phyloP scores from a whole-genome alignment of 163 green algal species.

The Picocystis sp. region DNA sequence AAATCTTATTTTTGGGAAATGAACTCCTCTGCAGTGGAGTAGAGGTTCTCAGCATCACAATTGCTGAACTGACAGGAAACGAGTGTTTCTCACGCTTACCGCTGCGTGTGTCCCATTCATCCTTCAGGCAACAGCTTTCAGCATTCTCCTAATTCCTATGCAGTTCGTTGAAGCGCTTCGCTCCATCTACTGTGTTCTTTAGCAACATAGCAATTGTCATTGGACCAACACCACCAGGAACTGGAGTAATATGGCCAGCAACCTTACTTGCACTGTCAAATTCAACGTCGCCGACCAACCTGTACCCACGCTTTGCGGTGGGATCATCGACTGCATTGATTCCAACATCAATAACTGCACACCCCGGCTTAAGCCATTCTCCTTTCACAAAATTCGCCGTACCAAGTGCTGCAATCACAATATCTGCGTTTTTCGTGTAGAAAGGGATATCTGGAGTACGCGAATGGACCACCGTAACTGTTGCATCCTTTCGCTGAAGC shows the following conservation, averaged over 20 bases:
- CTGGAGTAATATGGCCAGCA: slow-evolving; percentile 51
- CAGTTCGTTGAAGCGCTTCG: background rate
- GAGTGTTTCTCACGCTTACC: no score
- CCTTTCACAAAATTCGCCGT: slow-evolving; percentile 25
- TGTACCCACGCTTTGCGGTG: slow-evolving; percentile 21
- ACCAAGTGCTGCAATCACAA: slow-evolving; percentile 27
- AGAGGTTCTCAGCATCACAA: no score
- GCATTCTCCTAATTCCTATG: background rate
- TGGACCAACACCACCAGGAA: slow-evolving; percentile 89
- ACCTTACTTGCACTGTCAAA: slow-evolving; percentile 23
- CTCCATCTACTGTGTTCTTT: slow-evolving; percentile 50
- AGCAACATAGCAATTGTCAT: slow-evolving; percentile 98
- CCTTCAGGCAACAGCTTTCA: background rate
- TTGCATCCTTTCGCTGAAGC: slow-evolving; percentile 24
- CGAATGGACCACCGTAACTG: slow-evolving; percentile 33
- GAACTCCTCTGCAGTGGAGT: no score
- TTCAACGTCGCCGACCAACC: slow-evolving; percentile 33
- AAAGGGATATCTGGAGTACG: slow-evolving; percentile 4
- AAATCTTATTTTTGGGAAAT: no score
- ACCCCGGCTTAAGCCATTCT: slow-evolving; percentile 85
- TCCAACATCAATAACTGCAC: slow-evolving; percentile 89
- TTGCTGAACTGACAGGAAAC: no score
- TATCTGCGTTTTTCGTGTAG: slow-evolving; percentile 20
- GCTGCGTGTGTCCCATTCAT: no score
- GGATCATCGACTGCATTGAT: slow-evolving; percentile 77